These are phyloP conservation scores for Cryptococcus sp. DNA, from an alignment of 1,284 basidiomycete genomes.

Conservation along the genomic window DNA sequence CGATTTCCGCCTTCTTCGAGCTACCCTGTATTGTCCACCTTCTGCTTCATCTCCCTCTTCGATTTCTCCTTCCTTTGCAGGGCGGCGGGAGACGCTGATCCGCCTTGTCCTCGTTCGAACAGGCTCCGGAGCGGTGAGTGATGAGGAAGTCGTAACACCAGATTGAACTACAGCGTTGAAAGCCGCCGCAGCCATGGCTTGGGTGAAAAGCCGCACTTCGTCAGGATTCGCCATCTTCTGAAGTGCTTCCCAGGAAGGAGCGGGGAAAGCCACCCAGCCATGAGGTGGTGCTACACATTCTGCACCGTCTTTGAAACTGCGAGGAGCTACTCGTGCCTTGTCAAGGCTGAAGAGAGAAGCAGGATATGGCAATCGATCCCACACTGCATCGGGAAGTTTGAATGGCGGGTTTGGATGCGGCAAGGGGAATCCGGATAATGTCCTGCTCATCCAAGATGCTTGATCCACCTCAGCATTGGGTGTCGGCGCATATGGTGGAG, in stretches of 20 bases:
- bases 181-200: conserved; percentile 48
- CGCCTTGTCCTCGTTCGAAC: neutral
- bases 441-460: conserved; percentile 46
- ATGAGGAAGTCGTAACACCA: conserved; percentile 32
- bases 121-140: neutral
- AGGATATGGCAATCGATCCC: conserved; percentile 33
- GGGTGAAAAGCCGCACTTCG: conserved; percentile 48
- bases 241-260: conserved; percentile 48
- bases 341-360: conserved; percentile 14
- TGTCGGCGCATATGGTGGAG: conserved; percentile 41
- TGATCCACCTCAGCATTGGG: conserved; percentile 14
- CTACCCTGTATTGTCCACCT: neutral
- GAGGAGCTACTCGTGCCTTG: neutral
- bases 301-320: neutral
- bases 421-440: conserved; percentile 37
- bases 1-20: neutral
- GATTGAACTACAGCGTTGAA: conserved; percentile 48
- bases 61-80: conserved; percentile 1
- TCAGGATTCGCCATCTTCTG: conserved; percentile 47
- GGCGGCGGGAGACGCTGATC: neutral
- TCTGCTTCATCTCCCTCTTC: conserved; percentile 4
- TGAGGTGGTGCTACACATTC: conserved; percentile 11
- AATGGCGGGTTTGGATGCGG: conserved; percentile 24
- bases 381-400: conserved; percentile 40
- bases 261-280: conserved; percentile 45